These are phyloP conservation scores for Trichoderma oligosporum DNA, from an alignment of 2,329 filamentous ascomycete genomes.

Conservation along the genomic window DNA sequence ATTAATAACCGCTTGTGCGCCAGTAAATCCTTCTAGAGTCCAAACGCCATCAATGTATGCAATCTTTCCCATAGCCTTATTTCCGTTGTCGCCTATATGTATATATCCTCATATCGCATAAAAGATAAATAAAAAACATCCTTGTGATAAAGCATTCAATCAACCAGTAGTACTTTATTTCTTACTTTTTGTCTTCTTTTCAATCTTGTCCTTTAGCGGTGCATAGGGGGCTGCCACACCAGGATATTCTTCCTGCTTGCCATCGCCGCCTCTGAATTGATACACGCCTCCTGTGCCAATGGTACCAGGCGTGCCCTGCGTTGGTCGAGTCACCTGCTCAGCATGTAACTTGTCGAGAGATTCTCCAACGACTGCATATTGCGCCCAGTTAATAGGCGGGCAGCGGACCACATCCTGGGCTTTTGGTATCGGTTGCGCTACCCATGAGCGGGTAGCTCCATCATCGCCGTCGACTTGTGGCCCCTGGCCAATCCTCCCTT, in stretches of 20 bases:
- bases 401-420: conserved; percentile 80
- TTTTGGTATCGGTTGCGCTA: conserved; percentile 65
- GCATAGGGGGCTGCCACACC: conserved; percentile 57
- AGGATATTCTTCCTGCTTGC: conserved; percentile 43
- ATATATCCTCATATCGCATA: background rate
- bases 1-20: background rate
- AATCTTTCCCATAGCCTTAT: background rate
- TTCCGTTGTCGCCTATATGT: background rate
- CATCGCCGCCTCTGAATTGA: conserved; percentile 46
- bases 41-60: conserved; percentile 10
- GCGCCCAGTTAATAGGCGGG: conserved; percentile 90
- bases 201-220: conserved; percentile 50
- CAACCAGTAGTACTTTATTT: conserved; percentile 23
- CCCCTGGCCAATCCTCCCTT: conserved; percentile 49
- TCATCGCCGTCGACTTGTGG: conserved; percentile 29
- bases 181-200: conserved; percentile 36
- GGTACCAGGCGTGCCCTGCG: conserved; percentile 49
- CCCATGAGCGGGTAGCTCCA: conserved; percentile 25
- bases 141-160: background rate
- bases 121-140: background rate
- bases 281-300: conserved; percentile 45
- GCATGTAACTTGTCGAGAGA: conserved; percentile 79
- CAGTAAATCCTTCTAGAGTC: background rate
- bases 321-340: conserved; percentile 68
- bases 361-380: conserved; percentile 81